Evolutionary conservation across 805 yeast species (phyloP).

Genomic region (Danielozyma ontarioensis): DNA sequence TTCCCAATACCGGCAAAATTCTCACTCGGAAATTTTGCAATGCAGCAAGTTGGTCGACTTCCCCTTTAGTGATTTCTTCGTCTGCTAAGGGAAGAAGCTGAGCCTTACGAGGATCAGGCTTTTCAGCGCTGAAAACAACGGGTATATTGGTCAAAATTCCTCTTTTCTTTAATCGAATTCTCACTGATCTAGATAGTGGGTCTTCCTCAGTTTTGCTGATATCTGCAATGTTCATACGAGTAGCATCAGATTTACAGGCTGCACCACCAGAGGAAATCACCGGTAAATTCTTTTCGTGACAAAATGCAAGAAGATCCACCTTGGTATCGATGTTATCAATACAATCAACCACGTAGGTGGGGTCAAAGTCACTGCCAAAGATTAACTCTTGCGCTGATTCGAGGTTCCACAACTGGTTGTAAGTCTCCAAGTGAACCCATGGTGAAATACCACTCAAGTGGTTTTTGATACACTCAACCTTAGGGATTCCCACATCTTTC

Average conservation of each 20-base stretch:
- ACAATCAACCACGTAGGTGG: constrained; percentile 86
- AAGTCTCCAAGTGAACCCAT: constrained; percentile 82
- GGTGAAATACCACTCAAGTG: constrained; percentile 78
- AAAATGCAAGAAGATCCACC: constrained; percentile 77
- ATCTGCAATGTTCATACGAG: constrained; percentile 85
- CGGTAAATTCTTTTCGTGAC: constrained; percentile 54
- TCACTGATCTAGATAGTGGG: constrained; percentile 80
- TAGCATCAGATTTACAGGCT: constrained; percentile 92
- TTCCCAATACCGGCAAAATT: constrained; percentile 91
- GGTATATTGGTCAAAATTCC: constrained; percentile 78
- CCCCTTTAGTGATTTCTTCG: constrained; percentile 72
- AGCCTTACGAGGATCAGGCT: constrained; percentile 95
- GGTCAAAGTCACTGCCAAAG: constrained; percentile 43
- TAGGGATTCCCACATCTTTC: constrained; percentile 86
- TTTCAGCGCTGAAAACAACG: constrained; percentile 88
- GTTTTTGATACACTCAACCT: constrained; percentile 73
- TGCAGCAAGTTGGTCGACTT: constrained; percentile 83
- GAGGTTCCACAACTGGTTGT: constrained; percentile 71
- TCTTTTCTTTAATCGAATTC: constrained; percentile 74
- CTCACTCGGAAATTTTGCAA: constrained; percentile 87
- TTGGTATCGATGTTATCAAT: constrained; percentile 97
- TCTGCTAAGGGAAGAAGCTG: constrained; percentile 79
- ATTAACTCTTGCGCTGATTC: constrained; percentile 61
- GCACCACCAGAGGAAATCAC: constrained; percentile 95
- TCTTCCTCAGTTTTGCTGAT: constrained; percentile 90